Base-by-base conservation (phyloP, 352 stramenopile genomes). In the Blastocystis sp. region DNA sequence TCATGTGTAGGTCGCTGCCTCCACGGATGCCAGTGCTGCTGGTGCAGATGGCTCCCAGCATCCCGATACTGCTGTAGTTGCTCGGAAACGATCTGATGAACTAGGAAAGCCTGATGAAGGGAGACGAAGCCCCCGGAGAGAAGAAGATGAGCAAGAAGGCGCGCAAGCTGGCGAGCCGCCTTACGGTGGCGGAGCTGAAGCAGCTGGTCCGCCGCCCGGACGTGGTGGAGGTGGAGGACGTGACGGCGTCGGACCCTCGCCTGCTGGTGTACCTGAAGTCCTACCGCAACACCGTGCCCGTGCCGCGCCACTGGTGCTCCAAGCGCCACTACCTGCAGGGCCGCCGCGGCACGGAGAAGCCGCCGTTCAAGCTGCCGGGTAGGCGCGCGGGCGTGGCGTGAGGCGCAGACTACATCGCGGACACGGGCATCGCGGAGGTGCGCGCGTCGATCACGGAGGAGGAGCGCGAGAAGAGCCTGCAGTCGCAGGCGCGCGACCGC, bases 291-390 rank as follows among this genome's bases (percentile, higher is more conserved):
- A 98, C 96, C 11, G 96, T 98, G 11, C 93, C 95, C 0, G 96
- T 99, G 24, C 96, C 97, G 14, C 91, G 92, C 59, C 97, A 99
- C 90, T 99, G 97, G 96, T 95, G 95, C 90, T 94, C 98, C 80
- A 98, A 98, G 89, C 94, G 96, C 57, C 98, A 98, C 90, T 99
- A 98, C 91, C 90, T 99, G 45, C 95, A 98, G 91, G 95, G 95
- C 52, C 97, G 97, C 89, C 92, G 96, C 48, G 96, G 96, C 40
- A 94, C 98, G 61, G 96, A 98, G 90, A 98, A 98, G 78, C 90
- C 92, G 43, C 93, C 95, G 21, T 98, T 97, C 87, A 87, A 94
- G 87, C 91, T 99, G 57, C 97, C 97, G 6, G 74, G 74, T 84
- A 71, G 28, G 59, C 7, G 9, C 64, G 7, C 3, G n/a, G 24